Evolutionary conservation across 2,329 filamentous ascomycete genomes (phyloP), one percentile per base, ranked within the genome.

Genomic region (Amphichorda felina): DNA sequence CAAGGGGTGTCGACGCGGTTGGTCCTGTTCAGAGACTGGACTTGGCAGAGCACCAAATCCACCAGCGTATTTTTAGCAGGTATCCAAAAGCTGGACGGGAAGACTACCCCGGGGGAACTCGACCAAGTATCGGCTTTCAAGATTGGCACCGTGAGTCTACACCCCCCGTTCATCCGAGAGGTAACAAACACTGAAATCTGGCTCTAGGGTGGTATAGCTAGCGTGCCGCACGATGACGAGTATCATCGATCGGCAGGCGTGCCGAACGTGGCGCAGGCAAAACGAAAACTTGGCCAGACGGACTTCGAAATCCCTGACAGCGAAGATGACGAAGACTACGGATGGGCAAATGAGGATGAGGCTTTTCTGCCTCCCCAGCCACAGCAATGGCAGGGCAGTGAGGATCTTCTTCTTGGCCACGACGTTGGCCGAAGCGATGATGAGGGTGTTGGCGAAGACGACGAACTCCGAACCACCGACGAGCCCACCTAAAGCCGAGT

Each of bases 1-100:
- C 76, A 75, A 43, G 80, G 77, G 22, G 64, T 94, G 26, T 73
- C 75, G 41, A 82, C 76, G 29, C 70, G 86, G 36, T 55, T 94
- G 41, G 79, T 81, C 17, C 56, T 94, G 24, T 94, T 91, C 55
- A 72, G 82, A 47, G 85, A 94, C 59, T 88, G 75, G 72, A 70
- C 64, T 41, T 72, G 67, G 59, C 56, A 60, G 35, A 57, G 59
- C 30, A 57, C 59, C 30, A 56, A 55, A 14, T 58, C 63, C 17
- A 62, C 64, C 40, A 65, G 68, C 44, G 56, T 72, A 30, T 68
- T 73, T 38, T 65, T 82, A 44, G 74, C 68, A 9, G 77, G 76
- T 34, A 59, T 85, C 9, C 70, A 82, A 48, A 85, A 82, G 54
- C 55, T 72, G 26, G 68, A 74, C 43, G 77, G 79, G 7, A 70